Evolutionary conservation across 225 moss, liverwort and hornwort species (phyloP), one percentile per base, ranked within the genome.

Genomic region (Sphagnum contortum): DNA sequence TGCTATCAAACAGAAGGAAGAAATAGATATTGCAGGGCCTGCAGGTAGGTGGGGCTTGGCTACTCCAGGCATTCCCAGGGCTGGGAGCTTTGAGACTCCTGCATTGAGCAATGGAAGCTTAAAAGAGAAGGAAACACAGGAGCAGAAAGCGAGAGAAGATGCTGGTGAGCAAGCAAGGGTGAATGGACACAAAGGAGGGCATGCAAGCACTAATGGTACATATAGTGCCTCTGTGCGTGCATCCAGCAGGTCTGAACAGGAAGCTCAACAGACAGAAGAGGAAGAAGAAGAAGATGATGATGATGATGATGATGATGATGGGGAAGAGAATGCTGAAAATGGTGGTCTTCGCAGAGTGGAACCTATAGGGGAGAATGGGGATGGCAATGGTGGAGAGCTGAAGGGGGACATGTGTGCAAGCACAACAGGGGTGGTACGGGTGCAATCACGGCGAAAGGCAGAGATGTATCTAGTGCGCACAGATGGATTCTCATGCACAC

Each of bases 381-480:
- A 75, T 6, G 79, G 77, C 10, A 55, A 4, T 3, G 67, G 76
- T 4, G 59, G 61, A 45, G 75, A 14, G 56, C 75, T 90, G 4
- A 71, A 88, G 44, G 95, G 95, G 44, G 90, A 96, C 64, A 92
- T 96, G 90, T 92, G 92, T 53, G 95, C 95, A 57, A 92, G 92
- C 68, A 95, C 95, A 57, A 95, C 92, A 6, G 92, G 92, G 14
- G 95, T 96, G 4, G 95, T 96, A 8, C 84, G 95, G 46, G 76
- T 96, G 45, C 95, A 96, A 63, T 96, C 95, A 9, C 69, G 92
- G 57, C 88, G 80, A 63, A 96, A 96, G 76, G 92, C 95, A 3
- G 92, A 96, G 77, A 96, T 96, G 95, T 96, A 88, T 73, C 69
- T 95, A 12, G 95, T 96, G 57, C 89, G 92, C 46, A 96, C 95